Evolutionary conservation across 2,329 filamentous ascomycete species (phyloP), one percentile per base, ranked within the genome.

Genomic region (Xylariomycetidae sp.): DNA sequence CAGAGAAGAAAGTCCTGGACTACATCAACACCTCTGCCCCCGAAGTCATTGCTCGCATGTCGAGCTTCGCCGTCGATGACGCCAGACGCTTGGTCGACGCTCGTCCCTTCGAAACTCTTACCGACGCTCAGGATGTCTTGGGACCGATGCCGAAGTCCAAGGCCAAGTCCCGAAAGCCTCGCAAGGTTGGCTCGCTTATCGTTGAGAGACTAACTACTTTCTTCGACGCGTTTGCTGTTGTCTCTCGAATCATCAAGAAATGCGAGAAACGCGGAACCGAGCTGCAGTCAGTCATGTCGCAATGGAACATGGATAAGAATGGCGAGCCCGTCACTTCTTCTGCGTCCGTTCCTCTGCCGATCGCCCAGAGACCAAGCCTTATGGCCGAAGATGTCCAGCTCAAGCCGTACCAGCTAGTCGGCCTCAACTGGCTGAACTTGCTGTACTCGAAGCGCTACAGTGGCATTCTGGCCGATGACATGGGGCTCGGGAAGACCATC

Each of bases 401-500:
- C 67, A 95, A 96, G 55, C 82, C 92, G 22, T 96, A 95, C 52
- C 92, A 98, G 56, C 65, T 96, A 14, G 87, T 94, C 19, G 92
- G 92, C 4, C 72, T 98, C 32, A 96, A 96, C 54, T 98, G 92
- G 92, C 74, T 98, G 52, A 79, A 81, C 35, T 63, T 96, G 28
- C 71, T 98, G 10, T 94, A 87, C 63, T 72, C 80, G 32, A 79
- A 85, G 37, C 72, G 79, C 18, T 74, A 93, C 32, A 90, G 86
- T 28, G 90, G 88, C 42, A 96, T 98, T 36, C 68, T 98, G 13
- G 92, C 92, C 2, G 92, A 98, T 55, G 92, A 98, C 55, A 98
- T 98, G 92, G 92, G 85, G 32, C 67, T 90, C 25, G 92, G 92
- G 28, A 98, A 98, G 68, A 98, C 92, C 0, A 95, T 88, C 49